These are phyloP conservation scores for Ophiostoma ulmi DNA, from an alignment of 2,329 filamentous ascomycete species.

Conservation along the genomic window DNA sequence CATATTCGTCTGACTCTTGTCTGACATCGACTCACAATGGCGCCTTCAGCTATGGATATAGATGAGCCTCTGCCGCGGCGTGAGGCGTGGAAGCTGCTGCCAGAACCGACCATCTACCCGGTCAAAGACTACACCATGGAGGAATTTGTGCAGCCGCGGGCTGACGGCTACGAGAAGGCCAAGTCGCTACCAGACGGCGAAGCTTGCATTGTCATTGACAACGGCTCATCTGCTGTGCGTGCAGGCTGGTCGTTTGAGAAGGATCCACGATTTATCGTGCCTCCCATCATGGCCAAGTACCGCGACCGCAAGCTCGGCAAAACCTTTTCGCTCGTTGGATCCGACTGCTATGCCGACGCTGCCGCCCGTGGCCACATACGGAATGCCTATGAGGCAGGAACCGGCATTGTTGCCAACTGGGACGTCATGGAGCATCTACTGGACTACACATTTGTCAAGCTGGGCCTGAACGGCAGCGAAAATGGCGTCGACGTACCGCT, in stretches of 20 bases:
- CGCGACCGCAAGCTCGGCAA: conserved; percentile 89
- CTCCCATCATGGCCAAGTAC: conserved; percentile 91
- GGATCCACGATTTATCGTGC: conserved; percentile 70
- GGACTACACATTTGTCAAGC: conserved; percentile 90
- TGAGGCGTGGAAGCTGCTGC: conserved; percentile 43
- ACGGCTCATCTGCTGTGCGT: conserved; percentile 87
- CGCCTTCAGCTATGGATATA: conserved; percentile 41
- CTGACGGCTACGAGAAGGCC: conserved; percentile 68
- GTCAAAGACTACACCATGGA: conserved; percentile 60
- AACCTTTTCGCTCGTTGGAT: conserved; percentile 86
- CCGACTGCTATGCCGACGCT: conserved; percentile 90
- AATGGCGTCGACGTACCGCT: conserved; percentile 78
- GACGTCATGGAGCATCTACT: conserved; percentile 93
- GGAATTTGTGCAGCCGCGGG: conserved; percentile 47
- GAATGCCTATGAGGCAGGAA: conserved; percentile 84
- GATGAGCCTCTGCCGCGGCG: conserved; percentile 40
- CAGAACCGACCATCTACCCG: conserved; percentile 54
- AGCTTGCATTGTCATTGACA: conserved; percentile 92
- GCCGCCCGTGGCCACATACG: conserved; percentile 86
- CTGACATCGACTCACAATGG: background rate
- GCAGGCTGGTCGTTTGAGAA: conserved; percentile 94
- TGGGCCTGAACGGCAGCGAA: conserved; percentile 73
- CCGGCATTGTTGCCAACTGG: conserved; percentile 92
- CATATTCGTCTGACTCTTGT: background rate
- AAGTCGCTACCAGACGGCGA: conserved; percentile 48